Conservation (phyloP, 2,329 filamentous ascomycete genomes). For the Endothia cerciana region DNA sequence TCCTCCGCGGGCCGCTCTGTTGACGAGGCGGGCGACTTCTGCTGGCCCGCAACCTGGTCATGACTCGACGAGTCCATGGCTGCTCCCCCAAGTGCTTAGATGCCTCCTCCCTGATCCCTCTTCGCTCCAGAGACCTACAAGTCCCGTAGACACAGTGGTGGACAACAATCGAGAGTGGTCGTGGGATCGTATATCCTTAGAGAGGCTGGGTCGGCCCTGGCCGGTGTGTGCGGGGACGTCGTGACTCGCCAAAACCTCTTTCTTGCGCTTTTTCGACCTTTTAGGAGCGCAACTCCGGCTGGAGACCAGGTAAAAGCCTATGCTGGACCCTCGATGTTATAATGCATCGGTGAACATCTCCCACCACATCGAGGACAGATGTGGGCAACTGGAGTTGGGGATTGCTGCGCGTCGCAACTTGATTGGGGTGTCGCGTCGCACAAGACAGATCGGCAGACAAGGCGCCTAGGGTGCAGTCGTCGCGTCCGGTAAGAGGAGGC, state of each 20-base stretch:
- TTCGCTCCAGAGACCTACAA: slow-evolving; percentile 22
- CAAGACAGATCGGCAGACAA: background rate
- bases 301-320: background rate
- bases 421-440: background rate
- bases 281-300: background rate
- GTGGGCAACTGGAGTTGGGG: background rate
- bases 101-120: background rate
- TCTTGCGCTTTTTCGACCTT: background rate
- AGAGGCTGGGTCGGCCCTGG: background rate
- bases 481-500: background rate
- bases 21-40: background rate
- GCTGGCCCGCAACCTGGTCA: slow-evolving; percentile 6
- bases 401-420: background rate
- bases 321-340: background rate
- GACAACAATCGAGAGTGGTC: background rate
- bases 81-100: background rate
- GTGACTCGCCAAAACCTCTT: slow-evolving; percentile 6
- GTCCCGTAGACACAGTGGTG: slow-evolving; percentile 8
- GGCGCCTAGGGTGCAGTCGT: background rate
- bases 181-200: background rate
- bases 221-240: background rate
- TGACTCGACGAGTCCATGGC: slow-evolving; percentile 18
- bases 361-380: background rate
- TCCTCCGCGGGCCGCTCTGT: slow-evolving; percentile 1
- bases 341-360: background rate